Percentiles rank a stretch among this genome's conserved stretches.
These are phyloP conservation scores for Fusarium sp. DNA, from an alignment of 2,329 filamentous ascomycete genomes.

Conservation along the genomic window DNA sequence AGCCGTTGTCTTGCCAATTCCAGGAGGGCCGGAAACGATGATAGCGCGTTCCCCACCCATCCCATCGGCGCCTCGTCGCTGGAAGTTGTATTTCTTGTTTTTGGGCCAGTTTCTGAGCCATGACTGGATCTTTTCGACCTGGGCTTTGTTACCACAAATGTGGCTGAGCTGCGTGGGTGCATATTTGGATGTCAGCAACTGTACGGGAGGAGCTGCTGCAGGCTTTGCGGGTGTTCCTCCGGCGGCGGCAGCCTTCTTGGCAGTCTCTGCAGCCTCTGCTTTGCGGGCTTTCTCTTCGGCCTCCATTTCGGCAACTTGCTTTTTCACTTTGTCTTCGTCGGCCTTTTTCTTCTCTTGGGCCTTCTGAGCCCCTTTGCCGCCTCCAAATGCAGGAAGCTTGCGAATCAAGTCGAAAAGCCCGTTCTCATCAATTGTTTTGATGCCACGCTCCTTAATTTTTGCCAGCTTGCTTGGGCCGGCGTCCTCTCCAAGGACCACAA, in stretches of 20 bases:
- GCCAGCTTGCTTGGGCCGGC: slow-evolving; percentile 93
- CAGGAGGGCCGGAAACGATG: slow-evolving; percentile 93
- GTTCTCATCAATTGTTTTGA: slow-evolving; percentile 95
- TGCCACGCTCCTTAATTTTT: slow-evolving; percentile 81
- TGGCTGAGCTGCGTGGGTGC: slow-evolving; percentile 86
- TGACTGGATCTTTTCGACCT: slow-evolving; percentile 87
- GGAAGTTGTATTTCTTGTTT: slow-evolving; percentile 83
- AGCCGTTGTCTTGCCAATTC: slow-evolving; percentile 97
- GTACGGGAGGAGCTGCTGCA: slow-evolving; percentile 64
- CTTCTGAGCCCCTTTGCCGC: slow-evolving; percentile 89
- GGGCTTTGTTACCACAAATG: slow-evolving; percentile 93
- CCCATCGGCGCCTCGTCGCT: slow-evolving; percentile 85
- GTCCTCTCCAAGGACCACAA: slow-evolving; percentile 89
- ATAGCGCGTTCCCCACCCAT: slow-evolving; percentile 87
- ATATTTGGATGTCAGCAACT: slow-evolving; percentile 95
- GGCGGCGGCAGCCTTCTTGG: slow-evolving; percentile 55
- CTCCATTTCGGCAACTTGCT: slow-evolving; percentile 88
- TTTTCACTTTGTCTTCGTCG: slow-evolving; percentile 84
- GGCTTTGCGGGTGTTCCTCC: slow-evolving; percentile 48
- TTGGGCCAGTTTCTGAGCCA: slow-evolving; percentile 90
- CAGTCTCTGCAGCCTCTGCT: slow-evolving; percentile 64
- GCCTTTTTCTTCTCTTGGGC: slow-evolving; percentile 85
- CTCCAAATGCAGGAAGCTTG: slow-evolving; percentile 84
- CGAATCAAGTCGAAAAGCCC: slow-evolving; percentile 90
- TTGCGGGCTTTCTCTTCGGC: slow-evolving; percentile 75